phyloP scores from a whole-genome alignment of 2,329 filamentous ascomycete species.

The Fusarium proliferatum region DNA sequence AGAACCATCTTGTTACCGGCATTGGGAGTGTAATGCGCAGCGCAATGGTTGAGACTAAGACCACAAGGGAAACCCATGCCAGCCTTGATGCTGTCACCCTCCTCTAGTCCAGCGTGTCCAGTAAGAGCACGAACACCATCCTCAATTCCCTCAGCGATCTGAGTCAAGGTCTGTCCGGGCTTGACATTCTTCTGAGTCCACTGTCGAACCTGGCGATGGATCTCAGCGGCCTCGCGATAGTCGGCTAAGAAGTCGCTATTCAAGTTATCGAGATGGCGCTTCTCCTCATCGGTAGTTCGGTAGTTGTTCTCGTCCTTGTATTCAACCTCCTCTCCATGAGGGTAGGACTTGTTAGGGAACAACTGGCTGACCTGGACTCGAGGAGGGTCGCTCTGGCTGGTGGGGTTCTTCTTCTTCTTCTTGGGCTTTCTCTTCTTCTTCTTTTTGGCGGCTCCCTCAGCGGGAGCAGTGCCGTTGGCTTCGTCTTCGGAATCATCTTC shows the following conservation, averaged over 20 bases:
- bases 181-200: conserved; percentile 84
- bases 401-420: conserved; percentile 82
- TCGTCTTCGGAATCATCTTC: conserved; percentile 66
- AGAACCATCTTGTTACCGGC: conserved; percentile 84
- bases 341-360: conserved; percentile 78
- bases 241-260: conserved; percentile 83
- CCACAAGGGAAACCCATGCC: conserved; percentile 91
- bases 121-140: conserved; percentile 81
- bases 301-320: conserved; percentile 81
- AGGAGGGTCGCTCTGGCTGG: conserved; percentile 79
- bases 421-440: conserved; percentile 85
- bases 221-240: conserved; percentile 86
- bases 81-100: conserved; percentile 81
- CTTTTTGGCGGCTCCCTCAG: conserved; percentile 53
- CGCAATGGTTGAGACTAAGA: conserved; percentile 84
- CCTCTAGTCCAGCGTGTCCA: conserved; percentile 79
- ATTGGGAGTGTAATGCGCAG: conserved; percentile 89
- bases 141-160: conserved; percentile 90
- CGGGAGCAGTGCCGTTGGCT: conserved; percentile 54
- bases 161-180: conserved; percentile 81
- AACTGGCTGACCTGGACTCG: conserved; percentile 77
- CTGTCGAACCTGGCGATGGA: conserved; percentile 88
- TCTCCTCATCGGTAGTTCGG: conserved; percentile 85
- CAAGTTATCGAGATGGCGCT: conserved; percentile 83
- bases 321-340: conserved; percentile 80